Base-by-base conservation (phyloP, 495 filamentous ascomycete genomes). In the Hypoxylon fuscum region DNA sequence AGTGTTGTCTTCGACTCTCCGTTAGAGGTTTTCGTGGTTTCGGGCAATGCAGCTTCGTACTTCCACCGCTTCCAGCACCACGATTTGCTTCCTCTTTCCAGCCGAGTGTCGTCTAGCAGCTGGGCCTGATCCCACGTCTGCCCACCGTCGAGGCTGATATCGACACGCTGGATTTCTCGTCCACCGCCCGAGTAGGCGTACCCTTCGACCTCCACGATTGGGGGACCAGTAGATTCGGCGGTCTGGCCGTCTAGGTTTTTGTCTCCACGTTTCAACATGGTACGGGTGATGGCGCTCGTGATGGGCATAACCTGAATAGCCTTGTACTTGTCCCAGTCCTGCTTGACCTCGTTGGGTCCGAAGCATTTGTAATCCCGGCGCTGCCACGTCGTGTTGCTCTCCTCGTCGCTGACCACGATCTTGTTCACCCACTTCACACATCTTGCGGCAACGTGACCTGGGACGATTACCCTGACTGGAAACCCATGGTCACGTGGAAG, bases 351-450 rank as follows among this genome's bases (percentile, higher is more conserved):
- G 52, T 83, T 82, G 2, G 85, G 86, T 0, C 85, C 86, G 20
- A 88, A 81, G 38, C 79, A 76, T 55, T 88, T 88, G 75, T 89
- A 89, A 64, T 88, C 87, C 29, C 75, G 77, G 11, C 81, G 77
- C 65, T 88, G 85, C 75, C 86, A 89, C 57, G 84, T 76, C 43
- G 81, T 83, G 1, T 65, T 67, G 22, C 79, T 84, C 55, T 89
- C 87, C 55, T 85, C 79, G 46, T 83, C 79, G 23, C 81, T 76
- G 2, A 89, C 71, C 3, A 78, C 82, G 49, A 90, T 86, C 17
- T 78, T 79, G 66, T 79, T 82, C 0, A 88, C 77, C 85, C 86
- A 90, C 62, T 90, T 90, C 11, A 90, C 87, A 43, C 79, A 84
- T 25, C 86, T 77, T 10, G 83, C 87, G 3, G 83, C 87, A 3